A percentile compares a stretch with the other conserved stretches of the same genome.
Conservation (phyloP, 768 basidiomycete genomes). For the Holtermanniella nyarrowii region DNA sequence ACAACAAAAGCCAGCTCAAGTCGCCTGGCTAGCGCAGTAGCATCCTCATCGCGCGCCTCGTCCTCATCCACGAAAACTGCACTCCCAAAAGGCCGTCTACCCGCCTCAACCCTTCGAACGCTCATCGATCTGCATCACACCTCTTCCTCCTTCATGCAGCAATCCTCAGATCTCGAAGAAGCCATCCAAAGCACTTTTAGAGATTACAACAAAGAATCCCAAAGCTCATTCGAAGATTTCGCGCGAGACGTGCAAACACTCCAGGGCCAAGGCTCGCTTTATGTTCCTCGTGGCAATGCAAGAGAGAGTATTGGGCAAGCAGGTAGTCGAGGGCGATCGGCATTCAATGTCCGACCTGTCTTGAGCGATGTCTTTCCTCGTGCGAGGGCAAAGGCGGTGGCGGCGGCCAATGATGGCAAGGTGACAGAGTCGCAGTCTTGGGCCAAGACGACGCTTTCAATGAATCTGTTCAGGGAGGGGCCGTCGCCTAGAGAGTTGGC, state of each 20-base stretch:
- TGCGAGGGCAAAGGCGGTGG: background rate
- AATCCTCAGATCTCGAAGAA: slow-evolving; percentile 6
- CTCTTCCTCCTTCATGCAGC: slow-evolving; percentile 29
- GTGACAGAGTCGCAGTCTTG: background rate
- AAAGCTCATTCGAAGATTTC: background rate
- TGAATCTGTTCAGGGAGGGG: background rate
- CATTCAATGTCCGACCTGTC: background rate
- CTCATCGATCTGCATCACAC: slow-evolving; percentile 34
- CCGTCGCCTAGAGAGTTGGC: slow-evolving; percentile 17
- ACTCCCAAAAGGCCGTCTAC: slow-evolving; percentile 9
- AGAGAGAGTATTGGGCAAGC: background rate
- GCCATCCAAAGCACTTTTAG: slow-evolving; percentile 24
- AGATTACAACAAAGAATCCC: background rate
- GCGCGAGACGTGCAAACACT: background rate
- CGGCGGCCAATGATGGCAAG: background rate
- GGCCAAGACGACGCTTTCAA: background rate
- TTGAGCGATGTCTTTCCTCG: background rate
- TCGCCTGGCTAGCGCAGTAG: background rate
- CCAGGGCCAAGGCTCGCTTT: background rate
- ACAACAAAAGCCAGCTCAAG: background rate
- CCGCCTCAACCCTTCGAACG: slow-evolving; percentile 15
- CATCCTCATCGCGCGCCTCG: slow-evolving; percentile 6
- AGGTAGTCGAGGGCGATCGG: background rate
- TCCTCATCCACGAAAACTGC: slow-evolving; percentile 1
- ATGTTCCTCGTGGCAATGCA: background rate